phyloP scores from a whole-genome alignment of 495 filamentous ascomycete species.

The Podospora comata region DNA sequence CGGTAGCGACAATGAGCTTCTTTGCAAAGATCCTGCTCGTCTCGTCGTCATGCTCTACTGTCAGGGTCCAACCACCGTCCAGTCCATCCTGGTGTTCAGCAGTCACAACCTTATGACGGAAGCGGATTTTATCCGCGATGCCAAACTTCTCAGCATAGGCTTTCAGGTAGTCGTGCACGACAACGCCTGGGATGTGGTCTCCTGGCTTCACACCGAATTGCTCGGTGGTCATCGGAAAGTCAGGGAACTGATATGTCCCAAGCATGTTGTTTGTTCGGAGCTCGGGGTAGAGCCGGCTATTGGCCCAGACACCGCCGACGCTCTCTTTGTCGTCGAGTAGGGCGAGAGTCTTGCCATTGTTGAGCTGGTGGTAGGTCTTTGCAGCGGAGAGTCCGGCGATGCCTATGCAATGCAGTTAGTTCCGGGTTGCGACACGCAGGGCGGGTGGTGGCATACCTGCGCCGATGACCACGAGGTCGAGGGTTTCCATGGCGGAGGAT shows the following conservation, averaged over 20 bases:
- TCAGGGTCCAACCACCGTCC: conserved; percentile 43
- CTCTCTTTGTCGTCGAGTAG: conserved; percentile 39
- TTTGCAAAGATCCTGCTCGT: conserved; percentile 26
- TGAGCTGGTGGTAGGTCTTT: conserved; percentile 41
- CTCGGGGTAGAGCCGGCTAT: conserved; percentile 61
- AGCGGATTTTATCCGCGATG: conserved; percentile 52
- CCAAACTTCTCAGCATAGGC: conserved; percentile 59
- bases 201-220: conserved; percentile 58
- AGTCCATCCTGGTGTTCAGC: conserved; percentile 45
- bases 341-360: conserved; percentile 37
- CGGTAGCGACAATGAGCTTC: conserved; percentile 39
- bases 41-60: conserved; percentile 22
- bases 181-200: conserved; percentile 65
- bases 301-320: conserved; percentile 70
- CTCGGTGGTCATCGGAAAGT: conserved; percentile 65
- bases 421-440: not conserved
- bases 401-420: conserved; percentile 26
- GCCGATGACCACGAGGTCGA: conserved; percentile 46
- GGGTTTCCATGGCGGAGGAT: conserved; percentile 35
- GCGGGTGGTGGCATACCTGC: conserved; percentile 35
- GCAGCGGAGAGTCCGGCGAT: conserved; percentile 43
- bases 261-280: conserved; percentile 59
- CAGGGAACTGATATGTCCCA: conserved; percentile 69
- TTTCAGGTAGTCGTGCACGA: conserved; percentile 64
- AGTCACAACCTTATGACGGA: conserved; percentile 49